Evolutionary conservation across 768 basidiomycete species (phyloP).

Genomic region (Kwoniella bestiolae): DNA sequence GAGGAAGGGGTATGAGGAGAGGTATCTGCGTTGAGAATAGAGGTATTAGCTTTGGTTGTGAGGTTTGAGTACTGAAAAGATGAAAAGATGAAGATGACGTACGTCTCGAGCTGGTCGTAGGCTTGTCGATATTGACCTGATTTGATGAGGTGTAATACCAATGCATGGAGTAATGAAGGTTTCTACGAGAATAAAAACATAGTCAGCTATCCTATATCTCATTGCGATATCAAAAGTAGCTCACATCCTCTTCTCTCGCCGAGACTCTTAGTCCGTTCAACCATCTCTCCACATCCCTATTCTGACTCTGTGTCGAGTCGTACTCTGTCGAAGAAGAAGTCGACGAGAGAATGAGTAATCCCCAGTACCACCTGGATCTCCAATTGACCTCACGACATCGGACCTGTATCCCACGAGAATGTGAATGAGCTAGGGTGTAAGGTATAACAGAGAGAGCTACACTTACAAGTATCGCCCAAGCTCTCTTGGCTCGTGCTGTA

Average conservation of each 20-base stretch:
- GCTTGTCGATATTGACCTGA: constrained; percentile 69
- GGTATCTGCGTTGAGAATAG: constrained; percentile 61
- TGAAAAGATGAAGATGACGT: constrained; percentile 47
- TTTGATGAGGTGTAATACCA: constrained; percentile 70
- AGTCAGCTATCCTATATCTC: not conserved
- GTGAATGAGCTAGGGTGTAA: not conserved
- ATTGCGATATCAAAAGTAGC: constrained; percentile 11
- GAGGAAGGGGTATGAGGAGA: constrained; percentile 85
- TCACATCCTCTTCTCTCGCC: constrained; percentile 43
- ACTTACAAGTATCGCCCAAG: constrained; percentile 56
- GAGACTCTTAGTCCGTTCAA: constrained; percentile 40
- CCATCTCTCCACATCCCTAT: constrained; percentile 43
- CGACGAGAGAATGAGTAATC: constrained; percentile 35
- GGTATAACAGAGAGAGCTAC: not conserved
- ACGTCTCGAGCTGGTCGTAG: constrained; percentile 85
- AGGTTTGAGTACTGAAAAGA: not conserved
- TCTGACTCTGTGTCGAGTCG: constrained; percentile 10
- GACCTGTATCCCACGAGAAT: constrained; percentile 36
- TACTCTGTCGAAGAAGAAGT: not conserved
- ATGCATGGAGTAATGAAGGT: constrained; percentile 74
- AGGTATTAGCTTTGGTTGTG: not conserved
- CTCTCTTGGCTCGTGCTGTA: constrained; percentile 37
- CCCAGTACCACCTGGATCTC: constrained; percentile 56
- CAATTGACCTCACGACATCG: constrained; percentile 56
- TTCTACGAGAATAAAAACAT: constrained; percentile 61